phyloP scores from a whole-genome alignment of 1,284 basidiomycete species.

The Takashimella koratensis region DNA sequence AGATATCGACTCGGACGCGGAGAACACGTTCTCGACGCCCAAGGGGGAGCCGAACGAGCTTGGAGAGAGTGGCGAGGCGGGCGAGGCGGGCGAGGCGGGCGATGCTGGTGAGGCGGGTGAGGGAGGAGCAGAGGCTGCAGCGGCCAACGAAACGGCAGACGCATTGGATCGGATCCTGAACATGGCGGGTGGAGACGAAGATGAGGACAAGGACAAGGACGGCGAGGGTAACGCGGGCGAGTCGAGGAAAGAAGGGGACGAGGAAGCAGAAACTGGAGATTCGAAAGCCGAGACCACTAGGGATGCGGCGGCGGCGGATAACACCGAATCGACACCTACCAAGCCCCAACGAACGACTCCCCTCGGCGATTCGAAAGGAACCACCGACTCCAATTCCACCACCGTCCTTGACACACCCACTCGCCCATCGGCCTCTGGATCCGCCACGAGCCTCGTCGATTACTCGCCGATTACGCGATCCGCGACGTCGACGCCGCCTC shows the following conservation, averaged over 20 bases:
- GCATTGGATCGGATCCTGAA: background rate
- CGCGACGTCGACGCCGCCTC: constrained; percentile 15
- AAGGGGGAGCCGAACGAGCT: constrained; percentile 5
- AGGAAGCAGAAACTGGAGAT: constrained; percentile 1
- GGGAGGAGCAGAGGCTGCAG: constrained; percentile 1
- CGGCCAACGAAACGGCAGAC: constrained; percentile 3
- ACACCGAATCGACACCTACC: background rate
- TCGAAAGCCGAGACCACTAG: no score
- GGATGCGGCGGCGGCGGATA: no score
- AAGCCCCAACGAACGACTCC: background rate
- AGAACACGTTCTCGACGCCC: constrained; percentile 7
- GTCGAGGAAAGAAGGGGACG: constrained; percentile 1
- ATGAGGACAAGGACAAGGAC: constrained; percentile 3
- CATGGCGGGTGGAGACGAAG: background rate
- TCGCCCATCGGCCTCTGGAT: background rate
- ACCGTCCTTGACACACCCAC: background rate
- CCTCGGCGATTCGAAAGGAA: background rate
- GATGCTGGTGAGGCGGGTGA: background rate
- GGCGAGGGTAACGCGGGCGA: constrained; percentile 4
- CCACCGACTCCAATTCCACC: no score
- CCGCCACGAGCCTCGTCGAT: background rate
- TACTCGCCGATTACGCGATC: background rate
- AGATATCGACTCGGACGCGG: constrained; percentile 1
- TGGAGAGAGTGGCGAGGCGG: background rate
- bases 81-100: background rate